Evolutionary conservation across 202 grass and related monocot genomes (phyloP).

Genomic region (Schoenoplectus tabernaemontani): DNA sequence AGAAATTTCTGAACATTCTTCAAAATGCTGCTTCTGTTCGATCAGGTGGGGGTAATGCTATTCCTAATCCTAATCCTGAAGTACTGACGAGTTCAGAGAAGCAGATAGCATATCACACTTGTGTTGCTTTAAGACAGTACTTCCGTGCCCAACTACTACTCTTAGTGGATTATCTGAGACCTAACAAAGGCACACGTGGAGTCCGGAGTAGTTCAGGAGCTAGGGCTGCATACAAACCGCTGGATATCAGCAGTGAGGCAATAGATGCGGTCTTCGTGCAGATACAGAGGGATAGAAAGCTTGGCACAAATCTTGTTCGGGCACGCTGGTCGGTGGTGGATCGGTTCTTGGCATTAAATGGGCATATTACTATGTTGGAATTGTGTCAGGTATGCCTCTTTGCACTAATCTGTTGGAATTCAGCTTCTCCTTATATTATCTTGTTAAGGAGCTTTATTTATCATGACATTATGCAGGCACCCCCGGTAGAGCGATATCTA

Average conservation of each 20-base stretch:
- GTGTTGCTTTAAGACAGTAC: slow-evolving; percentile 84
- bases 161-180: slow-evolving; percentile 84
- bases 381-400: slow-evolving; percentile 65
- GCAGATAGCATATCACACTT: slow-evolving; percentile 95
- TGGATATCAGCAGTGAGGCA: slow-evolving; percentile 87
- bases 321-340: slow-evolving; percentile 72
- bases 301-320: slow-evolving; percentile 80
- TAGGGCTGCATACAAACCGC: slow-evolving; percentile 63
- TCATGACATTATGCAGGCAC: slow-evolving; percentile 45
- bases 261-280: slow-evolving; percentile 89
- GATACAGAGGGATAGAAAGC: slow-evolving; percentile 90
- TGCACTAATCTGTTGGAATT: background rate
- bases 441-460: slow-evolving; percentile 1
- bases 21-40: slow-evolving; percentile 64
- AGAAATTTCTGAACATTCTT: slow-evolving; percentile 78
- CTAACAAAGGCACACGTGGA: slow-evolving; percentile 73
- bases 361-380: slow-evolving; percentile 83
- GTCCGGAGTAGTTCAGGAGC: slow-evolving; percentile 68
- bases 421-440: slow-evolving; percentile 1
- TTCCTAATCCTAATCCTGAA: slow-evolving; percentile 62
- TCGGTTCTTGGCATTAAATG: slow-evolving; percentile 77
- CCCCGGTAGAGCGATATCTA: slow-evolving; percentile 72
- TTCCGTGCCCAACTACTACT: slow-evolving; percentile 91
- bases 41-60: slow-evolving; percentile 57
- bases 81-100: slow-evolving; percentile 78